Evolutionary conservation across 805 yeast genomes (phyloP).

Genomic region (Starmera caribaea): DNA sequence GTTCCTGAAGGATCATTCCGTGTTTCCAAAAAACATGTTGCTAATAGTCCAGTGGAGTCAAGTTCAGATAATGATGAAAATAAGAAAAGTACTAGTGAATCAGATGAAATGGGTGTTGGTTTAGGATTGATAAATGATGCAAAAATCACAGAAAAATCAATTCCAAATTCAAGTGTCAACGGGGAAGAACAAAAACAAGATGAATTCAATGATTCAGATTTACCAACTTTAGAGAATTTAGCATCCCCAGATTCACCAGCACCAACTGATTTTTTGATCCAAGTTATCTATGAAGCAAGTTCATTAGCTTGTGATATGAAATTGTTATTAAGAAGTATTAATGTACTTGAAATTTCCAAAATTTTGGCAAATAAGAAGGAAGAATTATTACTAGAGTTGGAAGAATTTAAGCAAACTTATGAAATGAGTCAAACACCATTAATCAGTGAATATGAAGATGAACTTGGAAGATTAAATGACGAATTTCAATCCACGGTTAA

Average conservation of each 20-base stretch:
- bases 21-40: conserved; percentile 6
- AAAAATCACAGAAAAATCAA: conserved; percentile 11
- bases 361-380: conserved; percentile 23
- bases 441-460: conserved; percentile 1
- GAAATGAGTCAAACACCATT: conserved; percentile 1
- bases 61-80: conserved; percentile 14
- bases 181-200: conserved; percentile 11
- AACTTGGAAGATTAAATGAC: neutral
- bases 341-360: conserved; percentile 41
- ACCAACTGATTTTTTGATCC: conserved; percentile 46
- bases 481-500: too few relatives aligned
- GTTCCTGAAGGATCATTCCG: conserved; percentile 15
- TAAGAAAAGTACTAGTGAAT: conserved; percentile 13
- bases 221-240: conserved; percentile 46
- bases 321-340: conserved; percentile 46
- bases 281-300: conserved; percentile 52
- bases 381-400: conserved; percentile 10
- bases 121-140: conserved; percentile 14
- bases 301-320: conserved; percentile 56
- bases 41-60: neutral
- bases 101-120: conserved; percentile 18
- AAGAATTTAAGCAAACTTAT: conserved; percentile 2
- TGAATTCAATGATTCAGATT: neutral
- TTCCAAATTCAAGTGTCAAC: conserved; percentile 12
- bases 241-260: conserved; percentile 46